Evolutionary conservation across 2,329 filamentous ascomycete species (phyloP), one percentile per base, ranked within the genome.

Genomic region (Periconia digitata): DNA sequence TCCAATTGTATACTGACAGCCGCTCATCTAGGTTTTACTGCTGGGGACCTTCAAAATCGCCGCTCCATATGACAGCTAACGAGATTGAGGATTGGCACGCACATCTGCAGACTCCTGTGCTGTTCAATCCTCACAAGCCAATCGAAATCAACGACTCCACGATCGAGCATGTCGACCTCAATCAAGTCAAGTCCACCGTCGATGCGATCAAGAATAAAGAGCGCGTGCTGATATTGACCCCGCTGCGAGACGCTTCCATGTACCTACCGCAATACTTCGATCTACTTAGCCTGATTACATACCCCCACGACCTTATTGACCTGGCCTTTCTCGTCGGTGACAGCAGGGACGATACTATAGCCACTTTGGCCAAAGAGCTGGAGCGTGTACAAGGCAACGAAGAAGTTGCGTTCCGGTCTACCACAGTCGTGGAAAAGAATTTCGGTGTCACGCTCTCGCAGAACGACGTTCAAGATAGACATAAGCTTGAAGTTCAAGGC

Each of bases 241-340:
- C 94, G 20, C 79, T 99, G 44, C 90, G 94, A 73, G 91, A 99
- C 72, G 92, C 94, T 49, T 84, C 90, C 8, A 79, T 79, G 12
- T 90, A 90, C 71, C 79, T 99, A 46, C 82, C 84, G 51, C 91
- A 92, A 72, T 92, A 97, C 75, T 97, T 99, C 70, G 91, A 97
- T 70, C 85, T 99, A 35, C 78, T 99, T 60, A 85, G 87, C 53
- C 85, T 94, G 70, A 81, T 99, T 58, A 91, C 90, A 3, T 99
- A 99, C 68, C 94, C 94, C 12, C 94, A 99, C 74, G 82, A 94
- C 55, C 81, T 99, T 47, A 97, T 99, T 67, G 94, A 99, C 69
- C 80, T 99, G 43, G 94, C 85, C 20, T 99, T 99, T 75, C 83
- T 99, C 21, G 90, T 99, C 46, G 89, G 91, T 58, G 94, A 99